These are phyloP conservation scores for Globisporangium parvum DNA, from an alignment of 352 stramenopile species.

Conservation along the genomic window DNA sequence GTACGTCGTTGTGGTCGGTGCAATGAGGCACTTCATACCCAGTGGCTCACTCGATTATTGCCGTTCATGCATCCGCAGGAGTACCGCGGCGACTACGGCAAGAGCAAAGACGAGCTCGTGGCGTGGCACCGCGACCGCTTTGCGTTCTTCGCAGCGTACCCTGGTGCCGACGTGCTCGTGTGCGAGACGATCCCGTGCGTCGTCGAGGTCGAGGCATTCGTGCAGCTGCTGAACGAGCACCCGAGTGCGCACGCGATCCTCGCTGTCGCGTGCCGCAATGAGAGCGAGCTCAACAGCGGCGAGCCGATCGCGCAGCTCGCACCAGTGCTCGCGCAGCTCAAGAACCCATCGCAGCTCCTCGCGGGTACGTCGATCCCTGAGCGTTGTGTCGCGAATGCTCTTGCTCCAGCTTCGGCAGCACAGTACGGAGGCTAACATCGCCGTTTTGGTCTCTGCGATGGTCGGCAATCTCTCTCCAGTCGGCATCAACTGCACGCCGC, in stretches of 20 bases:
- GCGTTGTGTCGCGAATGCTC: background rate
- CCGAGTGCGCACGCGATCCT: constrained; percentile 49
- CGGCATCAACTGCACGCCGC: constrained; percentile 83
- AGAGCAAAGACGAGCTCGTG: constrained; percentile 57
- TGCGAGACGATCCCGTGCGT: constrained; percentile 87
- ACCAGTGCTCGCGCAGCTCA: constrained; percentile 39
- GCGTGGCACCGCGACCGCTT: constrained; percentile 78
- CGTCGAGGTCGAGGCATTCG: constrained; percentile 68
- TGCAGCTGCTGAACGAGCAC: constrained; percentile 70
- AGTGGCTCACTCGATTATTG: background rate
- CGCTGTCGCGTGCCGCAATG: constrained; percentile 58
- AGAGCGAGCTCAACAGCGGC: constrained; percentile 57
- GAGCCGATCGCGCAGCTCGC: constrained; percentile 42
- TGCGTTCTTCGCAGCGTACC: constrained; percentile 45
- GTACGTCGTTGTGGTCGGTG: constrained; percentile 19
- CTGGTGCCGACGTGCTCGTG: constrained; percentile 62
- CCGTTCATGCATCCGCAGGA: constrained; percentile 31
- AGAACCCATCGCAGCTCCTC: constrained; percentile 50
- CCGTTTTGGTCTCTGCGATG: too few species aligned
- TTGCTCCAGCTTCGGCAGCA: background rate
- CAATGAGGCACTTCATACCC: background rate
- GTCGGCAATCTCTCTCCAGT: constrained; percentile 13
- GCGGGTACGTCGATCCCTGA: constrained; percentile 13
- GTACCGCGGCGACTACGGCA: constrained; percentile 80
- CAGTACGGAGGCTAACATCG: too few species aligned